Evolutionary conservation across 2,329 filamentous ascomycete species (phyloP).

Genomic region (Oidium heveae): DNA sequence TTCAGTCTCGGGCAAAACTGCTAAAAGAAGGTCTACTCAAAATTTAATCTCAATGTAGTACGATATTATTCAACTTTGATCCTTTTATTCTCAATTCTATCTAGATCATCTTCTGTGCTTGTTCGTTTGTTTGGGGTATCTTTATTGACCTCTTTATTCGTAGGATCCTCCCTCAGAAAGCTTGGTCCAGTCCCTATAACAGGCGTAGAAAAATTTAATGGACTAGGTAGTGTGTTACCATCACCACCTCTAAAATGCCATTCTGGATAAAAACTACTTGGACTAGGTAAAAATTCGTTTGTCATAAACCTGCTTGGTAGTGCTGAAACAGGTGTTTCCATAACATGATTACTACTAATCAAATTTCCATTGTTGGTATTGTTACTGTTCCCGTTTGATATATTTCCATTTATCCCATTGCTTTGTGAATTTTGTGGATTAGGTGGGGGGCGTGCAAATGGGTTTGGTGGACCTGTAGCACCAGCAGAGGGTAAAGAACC

Average conservation of each 20-base stretch:
- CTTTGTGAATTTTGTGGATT: slow-evolving; percentile 22
- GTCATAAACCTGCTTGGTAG: slow-evolving; percentile 78
- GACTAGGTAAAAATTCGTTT: slow-evolving; percentile 68
- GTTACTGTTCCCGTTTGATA: slow-evolving; percentile 5
- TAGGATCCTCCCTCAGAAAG: slow-evolving; percentile 31
- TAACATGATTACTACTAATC: slow-evolving; percentile 14
- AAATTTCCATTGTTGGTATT: background rate
- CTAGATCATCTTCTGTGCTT: slow-evolving; percentile 10
- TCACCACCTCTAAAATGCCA: slow-evolving; percentile 54
- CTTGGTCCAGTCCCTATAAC: slow-evolving; percentile 34
- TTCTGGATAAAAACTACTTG: slow-evolving; percentile 76
- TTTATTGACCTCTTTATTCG: slow-evolving; percentile 6
- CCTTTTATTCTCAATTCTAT: slow-evolving; percentile 10
- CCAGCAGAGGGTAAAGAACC: slow-evolving; percentile 71
- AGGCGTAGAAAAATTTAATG: slow-evolving; percentile 79
- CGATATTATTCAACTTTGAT: slow-evolving; percentile 3
- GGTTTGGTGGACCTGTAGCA: slow-evolving; percentile 78
- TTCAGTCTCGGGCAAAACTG: too few relatives aligned
- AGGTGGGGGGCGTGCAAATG: slow-evolving; percentile 73
- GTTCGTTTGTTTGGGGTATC: slow-evolving; percentile 10
- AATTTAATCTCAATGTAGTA: too few relatives aligned
- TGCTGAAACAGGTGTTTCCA: slow-evolving; percentile 77
- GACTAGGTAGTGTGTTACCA: slow-evolving; percentile 73
- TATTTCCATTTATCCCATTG: slow-evolving; percentile 12
- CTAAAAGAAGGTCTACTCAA: too few relatives aligned